A percentile compares a stretch with the other conserved stretches of the same genome.
phyloP scores from a whole-genome alignment of 2,329 filamentous ascomycete genomes.

The Arthrobotrys conoides region DNA sequence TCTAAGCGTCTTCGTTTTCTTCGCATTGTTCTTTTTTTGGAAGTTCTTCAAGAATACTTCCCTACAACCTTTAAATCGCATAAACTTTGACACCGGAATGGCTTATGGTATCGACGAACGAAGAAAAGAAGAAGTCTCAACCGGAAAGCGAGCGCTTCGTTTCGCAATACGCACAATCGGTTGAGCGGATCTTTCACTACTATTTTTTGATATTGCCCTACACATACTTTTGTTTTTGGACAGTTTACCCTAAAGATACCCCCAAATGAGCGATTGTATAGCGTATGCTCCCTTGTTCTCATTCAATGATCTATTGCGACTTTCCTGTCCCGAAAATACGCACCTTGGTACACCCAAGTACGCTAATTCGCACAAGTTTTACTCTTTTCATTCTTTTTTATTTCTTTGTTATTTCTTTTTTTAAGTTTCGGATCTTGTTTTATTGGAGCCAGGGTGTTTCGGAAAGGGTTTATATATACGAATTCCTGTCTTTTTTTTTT shows the following conservation, averaged over 20 bases:
- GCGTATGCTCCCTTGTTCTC: slow-evolving; percentile 19
- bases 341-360: background rate
- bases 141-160: slow-evolving; percentile 52
- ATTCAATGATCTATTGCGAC: background rate
- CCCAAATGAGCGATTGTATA: slow-evolving; percentile 46
- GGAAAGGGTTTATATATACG: slow-evolving; percentile 39
- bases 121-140: slow-evolving; percentile 48
- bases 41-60: slow-evolving; percentile 77
- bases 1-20: slow-evolving; percentile 75
- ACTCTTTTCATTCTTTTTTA: background rate
- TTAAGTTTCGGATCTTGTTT: slow-evolving; percentile 35
- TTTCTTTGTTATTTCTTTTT: no score
- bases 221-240: slow-evolving; percentile 10
- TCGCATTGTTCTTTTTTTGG: slow-evolving; percentile 74
- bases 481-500: background rate
- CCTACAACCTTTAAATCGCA: slow-evolving; percentile 69
- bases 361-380: background rate
- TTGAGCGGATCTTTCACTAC: slow-evolving; percentile 2
- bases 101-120: slow-evolving; percentile 57
- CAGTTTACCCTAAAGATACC: slow-evolving; percentile 38
- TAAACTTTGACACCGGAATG: slow-evolving; percentile 61
- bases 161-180: slow-evolving; percentile 56
- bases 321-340: background rate
- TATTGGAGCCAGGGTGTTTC: slow-evolving; percentile 56
- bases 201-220: background rate